Percentiles rank a stretch among this genome's conserved stretches.
Evolutionary conservation across 345 rosid genomes (phyloP).

Genomic region (Viola odorata): DNA sequence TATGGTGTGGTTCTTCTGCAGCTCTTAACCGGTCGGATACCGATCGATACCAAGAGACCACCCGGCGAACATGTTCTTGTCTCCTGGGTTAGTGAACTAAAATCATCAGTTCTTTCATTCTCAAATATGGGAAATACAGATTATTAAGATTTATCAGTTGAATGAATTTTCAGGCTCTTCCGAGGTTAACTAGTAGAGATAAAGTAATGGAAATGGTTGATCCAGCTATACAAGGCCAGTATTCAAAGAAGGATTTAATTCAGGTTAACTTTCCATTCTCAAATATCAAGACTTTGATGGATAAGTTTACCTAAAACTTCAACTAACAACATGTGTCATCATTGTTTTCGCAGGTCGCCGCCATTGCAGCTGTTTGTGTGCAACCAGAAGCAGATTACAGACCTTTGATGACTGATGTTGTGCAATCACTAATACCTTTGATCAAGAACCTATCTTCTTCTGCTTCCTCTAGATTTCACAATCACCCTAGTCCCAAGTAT

Average conservation of each 20-base stretch:
- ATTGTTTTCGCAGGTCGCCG: conserved; percentile 53
- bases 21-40: conserved; percentile 79
- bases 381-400: conserved; percentile 87
- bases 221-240: conserved; percentile 59
- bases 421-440: conserved; percentile 77
- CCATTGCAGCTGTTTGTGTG: conserved; percentile 89
- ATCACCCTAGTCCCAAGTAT: conserved; percentile 26
- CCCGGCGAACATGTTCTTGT: conserved; percentile 81
- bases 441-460: conserved; percentile 50
- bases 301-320: not conserved
- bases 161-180: conserved; percentile 58
- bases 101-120: not conserved
- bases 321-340: not conserved
- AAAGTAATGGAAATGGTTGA: conserved; percentile 72
- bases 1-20: conserved; percentile 77
- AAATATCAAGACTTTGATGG: not conserved
- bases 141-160: not conserved
- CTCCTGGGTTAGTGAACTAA: conserved; percentile 62
- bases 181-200: conserved; percentile 69
- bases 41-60: conserved; percentile 61
- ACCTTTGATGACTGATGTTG: conserved; percentile 94
- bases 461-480: conserved; percentile 36
- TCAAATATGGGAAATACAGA: not conserved
- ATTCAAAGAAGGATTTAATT: conserved; percentile 66
- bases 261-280: conserved; percentile 40